Evolutionary conservation across 257 asterid species (phyloP).

Genomic region (Solanum neorickii): DNA sequence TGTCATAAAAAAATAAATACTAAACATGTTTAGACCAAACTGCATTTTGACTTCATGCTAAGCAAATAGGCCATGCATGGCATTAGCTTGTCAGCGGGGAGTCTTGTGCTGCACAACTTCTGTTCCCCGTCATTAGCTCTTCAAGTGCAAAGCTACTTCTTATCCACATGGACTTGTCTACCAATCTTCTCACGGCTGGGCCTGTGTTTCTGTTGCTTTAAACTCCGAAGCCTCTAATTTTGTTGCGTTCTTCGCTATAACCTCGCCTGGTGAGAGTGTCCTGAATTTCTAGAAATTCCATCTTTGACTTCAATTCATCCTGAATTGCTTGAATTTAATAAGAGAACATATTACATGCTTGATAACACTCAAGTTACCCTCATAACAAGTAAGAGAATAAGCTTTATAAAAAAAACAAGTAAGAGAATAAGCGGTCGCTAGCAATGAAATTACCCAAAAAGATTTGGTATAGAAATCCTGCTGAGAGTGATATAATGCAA

Average conservation of each 20-base stretch:
- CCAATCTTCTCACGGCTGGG: not conserved
- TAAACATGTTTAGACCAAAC: not conserved
- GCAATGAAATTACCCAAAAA: not conserved
- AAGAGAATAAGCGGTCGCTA: not conserved
- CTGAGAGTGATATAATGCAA: not conserved
- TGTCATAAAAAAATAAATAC: too few species aligned
- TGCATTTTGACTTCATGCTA: not conserved
- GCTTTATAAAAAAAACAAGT: too few species aligned
- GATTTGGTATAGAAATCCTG: not conserved
- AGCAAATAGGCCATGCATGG: not conserved
- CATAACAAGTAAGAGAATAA: not conserved
- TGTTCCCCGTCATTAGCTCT: not conserved
- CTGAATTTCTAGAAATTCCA: not conserved
- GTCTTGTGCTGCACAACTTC: not conserved
- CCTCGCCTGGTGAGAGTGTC: not conserved
- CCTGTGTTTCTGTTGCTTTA: not conserved
- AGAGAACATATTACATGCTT: not conserved
- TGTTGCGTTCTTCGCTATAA: not conserved
- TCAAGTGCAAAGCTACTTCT: not conserved
- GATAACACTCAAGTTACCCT: not conserved
- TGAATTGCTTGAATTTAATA: not conserved
- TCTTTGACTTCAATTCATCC: not conserved
- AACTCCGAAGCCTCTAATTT: not conserved
- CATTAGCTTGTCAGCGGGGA: not conserved
- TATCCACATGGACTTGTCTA: not conserved